Base-by-base conservation (phyloP, 116 monocot species). In the Iris pallida region DNA sequence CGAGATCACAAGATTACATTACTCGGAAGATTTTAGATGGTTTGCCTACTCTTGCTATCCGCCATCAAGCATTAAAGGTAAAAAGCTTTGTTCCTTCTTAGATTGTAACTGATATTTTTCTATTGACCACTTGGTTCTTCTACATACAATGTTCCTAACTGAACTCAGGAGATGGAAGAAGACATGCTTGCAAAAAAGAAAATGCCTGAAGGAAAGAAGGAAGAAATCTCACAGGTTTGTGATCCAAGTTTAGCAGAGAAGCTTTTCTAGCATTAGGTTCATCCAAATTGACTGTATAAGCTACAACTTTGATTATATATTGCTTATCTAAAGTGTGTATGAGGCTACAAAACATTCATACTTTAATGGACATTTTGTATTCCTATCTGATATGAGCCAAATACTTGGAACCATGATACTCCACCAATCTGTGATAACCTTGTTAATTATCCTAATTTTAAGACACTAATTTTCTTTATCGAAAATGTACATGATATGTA, bases 181-280 rank as follows among this genome's bases (percentile, higher is more conserved):
- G 72, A 75, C 46, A 74, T 92, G 82, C 79, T 92, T 76, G 89
- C 83, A 42, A 85, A 96, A 73, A 90, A 95, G 78, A 89, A 96
- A 73, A 96, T 96, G 86, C 79, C 77, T 47, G 86, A 80, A 68
- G 86, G 73, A 45, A 55, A 84, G 61, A 91, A 79, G 45, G 96
- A 92, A 61, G 92, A 89, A 52, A 51, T 96, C 14, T 89, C 96
- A 49, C 95, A 91, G 86, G 95, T 91, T 56, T 62, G 53, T 17
- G 15, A 57, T 79, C 57, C 13, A 51, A 51, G 4, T 13, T 30
- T 30, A 30, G 30, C 3, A 30, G 30, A 30, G 30, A 30, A 30
- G 30, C 30, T 30, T 30, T 30, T 30, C 30, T 30, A 30, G 30
- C 30, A 30, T 30, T 30, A 30, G 30, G 30, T 30, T 30, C 30